phyloP scores from a whole-genome alignment of 1,284 basidiomycete species.

The Hemileia vastatrix region DNA sequence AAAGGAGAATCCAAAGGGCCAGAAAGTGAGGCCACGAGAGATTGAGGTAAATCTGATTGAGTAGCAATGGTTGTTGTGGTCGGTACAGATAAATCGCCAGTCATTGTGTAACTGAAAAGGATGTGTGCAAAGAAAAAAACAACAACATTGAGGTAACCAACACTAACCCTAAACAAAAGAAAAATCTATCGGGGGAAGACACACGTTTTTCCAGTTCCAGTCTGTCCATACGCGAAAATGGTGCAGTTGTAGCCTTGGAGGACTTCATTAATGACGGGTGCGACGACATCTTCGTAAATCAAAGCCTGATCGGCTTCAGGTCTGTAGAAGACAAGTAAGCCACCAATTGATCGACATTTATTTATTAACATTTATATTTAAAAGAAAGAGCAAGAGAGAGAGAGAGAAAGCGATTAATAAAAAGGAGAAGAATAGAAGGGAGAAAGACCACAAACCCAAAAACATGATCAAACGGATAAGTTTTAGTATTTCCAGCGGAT shows the following conservation, averaged over 20 bases:
- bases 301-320: slow-evolving; percentile 93
- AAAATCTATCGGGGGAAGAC: no score
- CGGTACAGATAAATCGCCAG: slow-evolving; percentile 20
- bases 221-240: slow-evolving; percentile 96
- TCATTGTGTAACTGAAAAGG: slow-evolving; percentile 23
- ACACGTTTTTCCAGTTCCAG: slow-evolving; percentile 88
- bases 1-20: slow-evolving; percentile 15
- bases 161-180: no score
- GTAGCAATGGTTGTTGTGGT: slow-evolving; percentile 22
- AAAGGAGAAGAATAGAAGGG: neutral
- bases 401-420: neutral
- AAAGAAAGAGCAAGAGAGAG: neutral
- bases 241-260: slow-evolving; percentile 95
- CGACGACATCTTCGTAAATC: slow-evolving; percentile 87
- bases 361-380: neutral
- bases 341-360: neutral
- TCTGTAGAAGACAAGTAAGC: slow-evolving; percentile 57
- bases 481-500: slow-evolving; percentile 20
- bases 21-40: slow-evolving; percentile 53
- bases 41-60: neutral
- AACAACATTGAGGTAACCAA: no score
- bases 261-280: slow-evolving; percentile 85
- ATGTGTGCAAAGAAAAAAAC: neutral
- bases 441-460: slow-evolving; percentile 14
- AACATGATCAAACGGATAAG: slow-evolving; percentile 24